phyloP scores from a whole-genome alignment of 2,329 filamentous ascomycete species.

The Ambrosiella xylebori region DNA sequence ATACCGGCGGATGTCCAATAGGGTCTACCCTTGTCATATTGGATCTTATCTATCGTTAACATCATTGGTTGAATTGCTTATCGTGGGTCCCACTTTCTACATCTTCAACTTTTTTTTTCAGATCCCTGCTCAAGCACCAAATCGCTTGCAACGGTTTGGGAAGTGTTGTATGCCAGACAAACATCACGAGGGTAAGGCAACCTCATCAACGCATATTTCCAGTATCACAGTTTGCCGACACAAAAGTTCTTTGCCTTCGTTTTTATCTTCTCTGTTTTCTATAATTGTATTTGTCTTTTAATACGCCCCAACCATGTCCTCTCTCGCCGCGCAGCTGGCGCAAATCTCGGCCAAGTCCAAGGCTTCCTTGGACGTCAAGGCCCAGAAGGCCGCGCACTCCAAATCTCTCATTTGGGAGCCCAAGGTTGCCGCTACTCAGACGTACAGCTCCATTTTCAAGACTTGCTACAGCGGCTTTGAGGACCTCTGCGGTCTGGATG shows the following conservation, averaged over 20 bases:
- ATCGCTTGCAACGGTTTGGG: neutral
- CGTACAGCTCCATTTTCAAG: constrained; percentile 73
- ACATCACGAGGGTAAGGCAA: neutral
- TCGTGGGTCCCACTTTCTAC: constrained; percentile 6
- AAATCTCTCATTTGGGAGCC: constrained; percentile 91
- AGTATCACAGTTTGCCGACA: neutral
- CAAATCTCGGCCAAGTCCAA: constrained; percentile 81
- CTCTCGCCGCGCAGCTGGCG: constrained; percentile 85
- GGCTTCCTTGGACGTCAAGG: constrained; percentile 78
- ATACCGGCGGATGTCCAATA: neutral
- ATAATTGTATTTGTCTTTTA: neutral
- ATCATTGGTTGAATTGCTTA: constrained; percentile 9
- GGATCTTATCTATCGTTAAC: neutral
- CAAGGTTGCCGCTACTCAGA: constrained; percentile 69
- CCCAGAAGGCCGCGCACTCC: constrained; percentile 78
- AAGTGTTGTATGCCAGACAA: neutral
- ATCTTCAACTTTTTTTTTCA: constrained; percentile 9
- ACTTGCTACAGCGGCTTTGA: constrained; percentile 80
- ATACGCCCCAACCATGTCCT: constrained; percentile 48
- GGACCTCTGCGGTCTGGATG: constrained; percentile 76
- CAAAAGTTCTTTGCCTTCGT: constrained; percentile 1
- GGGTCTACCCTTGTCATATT: neutral
- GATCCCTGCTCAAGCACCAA: neutral
- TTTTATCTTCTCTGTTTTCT: constrained; percentile 1
- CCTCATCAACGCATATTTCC: neutral